These are phyloP conservation scores for Daldinia decipiens DNA, from an alignment of 495 filamentous ascomycete species.

Conservation along the genomic window DNA sequence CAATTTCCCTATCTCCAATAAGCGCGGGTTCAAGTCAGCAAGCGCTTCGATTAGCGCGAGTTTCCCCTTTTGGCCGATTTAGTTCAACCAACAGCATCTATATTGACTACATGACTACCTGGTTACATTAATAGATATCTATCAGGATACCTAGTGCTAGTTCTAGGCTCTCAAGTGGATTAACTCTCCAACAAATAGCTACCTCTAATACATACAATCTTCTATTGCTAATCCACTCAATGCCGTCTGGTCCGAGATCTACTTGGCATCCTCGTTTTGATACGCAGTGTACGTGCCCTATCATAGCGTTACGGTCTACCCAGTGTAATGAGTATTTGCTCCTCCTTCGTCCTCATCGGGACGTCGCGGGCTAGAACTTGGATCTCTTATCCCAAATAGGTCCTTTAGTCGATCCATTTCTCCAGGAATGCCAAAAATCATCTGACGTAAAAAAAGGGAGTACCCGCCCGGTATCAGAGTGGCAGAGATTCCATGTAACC, in stretches of 20 bases:
- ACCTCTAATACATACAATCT: slow-evolving; percentile 6
- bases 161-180: slow-evolving; percentile 30
- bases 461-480: slow-evolving; percentile 17
- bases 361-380: slow-evolving; percentile 4
- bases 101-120: slow-evolving; percentile 5
- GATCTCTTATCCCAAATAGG: slow-evolving; percentile 21
- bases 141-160: slow-evolving; percentile 2
- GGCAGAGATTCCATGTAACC: slow-evolving; percentile 20
- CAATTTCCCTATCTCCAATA: slow-evolving; percentile 32
- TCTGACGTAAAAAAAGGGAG: slow-evolving; percentile 18
- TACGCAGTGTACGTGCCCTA: slow-evolving; percentile 9
- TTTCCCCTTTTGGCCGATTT: slow-evolving; percentile 30
- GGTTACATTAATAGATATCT: slow-evolving; percentile 9
- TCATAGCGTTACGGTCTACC: slow-evolving; percentile 9
- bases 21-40: slow-evolving; percentile 30
- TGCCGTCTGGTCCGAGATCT: slow-evolving; percentile 28
- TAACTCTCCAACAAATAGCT: slow-evolving; percentile 19
- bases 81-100: slow-evolving; percentile 18
- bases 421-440: slow-evolving; percentile 23
- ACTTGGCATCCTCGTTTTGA: background rate
- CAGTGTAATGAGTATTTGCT: slow-evolving; percentile 3
- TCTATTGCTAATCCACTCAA: slow-evolving; percentile 16
- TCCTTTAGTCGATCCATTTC: slow-evolving; percentile 22
- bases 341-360: slow-evolving; percentile 14
- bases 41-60: slow-evolving; percentile 38